Evolutionary conservation across 2,329 filamentous ascomycete genomes (phyloP).

Genomic region (Penicillium sp.): DNA sequence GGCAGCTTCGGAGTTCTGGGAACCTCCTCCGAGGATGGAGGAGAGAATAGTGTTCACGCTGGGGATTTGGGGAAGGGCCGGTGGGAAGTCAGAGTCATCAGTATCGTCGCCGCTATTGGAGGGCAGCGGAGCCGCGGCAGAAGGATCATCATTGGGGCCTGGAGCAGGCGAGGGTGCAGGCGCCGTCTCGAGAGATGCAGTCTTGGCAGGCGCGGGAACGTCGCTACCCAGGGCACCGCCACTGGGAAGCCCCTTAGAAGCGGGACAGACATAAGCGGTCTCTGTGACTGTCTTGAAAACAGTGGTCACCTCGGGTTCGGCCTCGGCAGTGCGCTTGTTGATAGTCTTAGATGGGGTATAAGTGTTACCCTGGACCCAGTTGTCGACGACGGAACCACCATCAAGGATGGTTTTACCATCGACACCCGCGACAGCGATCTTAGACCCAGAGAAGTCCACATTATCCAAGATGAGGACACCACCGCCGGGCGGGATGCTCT

Average conservation of each 20-base stretch:
- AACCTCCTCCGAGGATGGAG: constrained; percentile 7
- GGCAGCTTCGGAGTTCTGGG: constrained; percentile 3
- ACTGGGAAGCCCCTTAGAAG: background rate
- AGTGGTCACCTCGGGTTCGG: constrained; percentile 21
- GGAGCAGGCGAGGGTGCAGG: constrained; percentile 5
- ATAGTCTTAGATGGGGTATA: constrained; percentile 49
- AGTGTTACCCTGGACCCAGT: constrained; percentile 75
- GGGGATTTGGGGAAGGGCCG: constrained; percentile 5
- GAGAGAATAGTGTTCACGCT: constrained; percentile 13
- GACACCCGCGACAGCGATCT: constrained; percentile 60
- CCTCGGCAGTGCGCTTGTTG: constrained; percentile 28
- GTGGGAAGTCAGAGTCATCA: background rate
- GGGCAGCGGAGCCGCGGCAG: background rate
- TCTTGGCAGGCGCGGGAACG: constrained; percentile 1
- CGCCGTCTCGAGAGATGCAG: background rate
- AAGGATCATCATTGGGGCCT: background rate
- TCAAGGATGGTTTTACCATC: constrained; percentile 60
- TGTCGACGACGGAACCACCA: constrained; percentile 64
- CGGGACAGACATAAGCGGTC: constrained; percentile 26
- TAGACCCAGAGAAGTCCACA: constrained; percentile 72
- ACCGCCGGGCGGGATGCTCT: constrained; percentile 63
- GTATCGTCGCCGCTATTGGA: constrained; percentile 5
- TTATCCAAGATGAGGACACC: constrained; percentile 85
- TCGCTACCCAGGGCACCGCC: constrained; percentile 10
- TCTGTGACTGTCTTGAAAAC: constrained; percentile 28